A percentile compares a stretch with the other conserved stretches of the same genome.
Conservation (phyloP, 352 stramenopile genomes). For the Pythium monospermum region DNA sequence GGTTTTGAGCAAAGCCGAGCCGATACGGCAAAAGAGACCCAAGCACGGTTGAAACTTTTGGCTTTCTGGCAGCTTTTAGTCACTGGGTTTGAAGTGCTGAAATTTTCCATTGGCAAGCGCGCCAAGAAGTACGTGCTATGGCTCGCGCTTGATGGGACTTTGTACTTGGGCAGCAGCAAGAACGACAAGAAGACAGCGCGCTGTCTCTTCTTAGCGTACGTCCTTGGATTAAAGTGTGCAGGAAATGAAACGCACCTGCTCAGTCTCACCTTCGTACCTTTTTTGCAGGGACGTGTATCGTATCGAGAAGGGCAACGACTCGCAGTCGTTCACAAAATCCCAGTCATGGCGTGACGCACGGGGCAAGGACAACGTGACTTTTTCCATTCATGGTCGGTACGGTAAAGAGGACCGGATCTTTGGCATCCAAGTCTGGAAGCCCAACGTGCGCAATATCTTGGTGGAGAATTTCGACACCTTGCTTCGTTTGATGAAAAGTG, state of each 20-base stretch:
- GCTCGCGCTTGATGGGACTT: conserved; percentile 36
- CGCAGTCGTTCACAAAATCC: conserved; percentile 46
- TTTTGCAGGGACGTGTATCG: conserved; percentile 35
- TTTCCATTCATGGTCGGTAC: conserved; percentile 37
- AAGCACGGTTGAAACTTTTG: conserved; percentile 34
- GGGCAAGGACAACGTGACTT: conserved; percentile 38
- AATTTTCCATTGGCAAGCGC: conserved; percentile 43
- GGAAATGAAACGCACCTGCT: too few species aligned
- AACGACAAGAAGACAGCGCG: conserved; percentile 37
- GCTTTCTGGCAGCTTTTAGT: conserved; percentile 53
- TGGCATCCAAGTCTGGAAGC: conserved; percentile 39
- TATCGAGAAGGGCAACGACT: conserved; percentile 36
- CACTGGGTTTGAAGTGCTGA: conserved; percentile 51
- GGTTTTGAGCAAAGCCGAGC: conserved; percentile 18
- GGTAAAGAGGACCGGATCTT: conserved; percentile 38
- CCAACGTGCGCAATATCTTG: conserved; percentile 41
- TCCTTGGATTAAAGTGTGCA: too few species aligned
- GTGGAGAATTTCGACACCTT: conserved; percentile 42
- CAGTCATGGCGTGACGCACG: conserved; percentile 42
- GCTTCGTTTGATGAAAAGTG: conserved; percentile 37
- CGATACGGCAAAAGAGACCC: conserved; percentile 25
- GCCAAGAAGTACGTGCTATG: conserved; percentile 43
- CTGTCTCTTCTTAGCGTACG: conserved; percentile 40
- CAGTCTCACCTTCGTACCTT: background rate
- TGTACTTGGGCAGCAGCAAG: conserved; percentile 41